Base-by-base conservation (phyloP, 2,329 filamentous ascomycete species). In the Ophiostoma quercus region DNA sequence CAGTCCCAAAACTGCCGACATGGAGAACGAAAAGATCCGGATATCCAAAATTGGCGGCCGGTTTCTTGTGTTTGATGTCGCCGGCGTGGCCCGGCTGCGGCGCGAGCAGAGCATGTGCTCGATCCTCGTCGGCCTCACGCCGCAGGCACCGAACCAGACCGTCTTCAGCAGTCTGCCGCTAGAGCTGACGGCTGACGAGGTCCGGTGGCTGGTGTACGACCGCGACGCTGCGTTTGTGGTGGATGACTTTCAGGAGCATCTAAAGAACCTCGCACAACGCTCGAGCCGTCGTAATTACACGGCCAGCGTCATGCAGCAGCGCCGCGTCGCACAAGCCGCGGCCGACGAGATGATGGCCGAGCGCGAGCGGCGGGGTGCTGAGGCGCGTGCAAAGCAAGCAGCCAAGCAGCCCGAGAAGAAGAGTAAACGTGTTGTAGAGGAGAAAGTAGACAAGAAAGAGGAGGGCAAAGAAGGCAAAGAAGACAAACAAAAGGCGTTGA, bases 81-180 rank as follows among this genome's bases (percentile, higher is more conserved):
- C 93, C 77, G 88, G 89, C 73, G 90, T 93, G 71, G 88, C 90
- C 75, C 86, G 90, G 78, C 84, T 97, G 73, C 91, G 95, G 74
- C 88, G 91, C 72, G 83, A 88, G 75, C 87, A 97, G 81, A 89
- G 92, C 78, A 92, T 97, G 75, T 94, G 91, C 76, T 93, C 93
- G 73, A 90, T 95, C 41, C 84, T 97, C 69, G 89, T 92, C 71
- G 95, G 95, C 70, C 94, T 92, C 8, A 88, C 97, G 39, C 94
- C 95, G 1, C 94, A 98, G 79, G 90, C 92, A 70, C 93, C 94
- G 6, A 94, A 96, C 75, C 95, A 99, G 80, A 98, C 97, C 80
- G 86, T 97, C 71, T 98, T 98, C 77, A 86, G 94, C 71, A 92
- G 94, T 65, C 81, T 98, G 67, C 95, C 95, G 2, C 81, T 98